Base-by-base conservation (phyloP, 768 basidiomycete species). In the Lactifluus volemus region DNA sequence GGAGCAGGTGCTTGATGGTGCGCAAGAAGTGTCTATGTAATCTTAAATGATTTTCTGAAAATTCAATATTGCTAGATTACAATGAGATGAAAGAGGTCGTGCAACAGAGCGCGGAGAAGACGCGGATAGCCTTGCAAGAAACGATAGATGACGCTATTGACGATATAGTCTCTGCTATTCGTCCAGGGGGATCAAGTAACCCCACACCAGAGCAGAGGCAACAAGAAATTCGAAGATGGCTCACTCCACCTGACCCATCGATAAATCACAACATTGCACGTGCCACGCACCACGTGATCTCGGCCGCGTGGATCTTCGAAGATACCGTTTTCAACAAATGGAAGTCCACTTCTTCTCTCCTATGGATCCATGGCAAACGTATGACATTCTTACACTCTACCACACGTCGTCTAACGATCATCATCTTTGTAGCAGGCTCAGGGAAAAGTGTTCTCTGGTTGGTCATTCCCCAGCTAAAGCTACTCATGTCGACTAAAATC, bases 301-400 rank as follows among this genome's bases (percentile, higher is more conserved):
- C 56, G 8, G 17, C 56, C 2, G 21, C 38, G 2, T 58, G 56
- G 56, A 50, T 58, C 29, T 50, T 58, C 29, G 15, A 58, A 41
- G 29, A 39, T 7, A n/a, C 39, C 17, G 30, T 49, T 1, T 58
- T 42, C 49, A 6, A 42, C 5, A n/a, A 42, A 11, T 58, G 56
- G 56, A 58, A 49, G 19, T 29, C 38, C 39, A 39, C 48, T 19
- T 5, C 49, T 14, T 41, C 29, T 11, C 25, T 52, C 10, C 19
- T 45, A 10, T 59, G 55, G 55, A 29, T 55, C 1, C 55, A 38
- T n/a, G 55, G 55, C 8, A 55, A 48, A 48, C 45, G 55, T 55
- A 38, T 19, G 55, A 14, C 7, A 2, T 25, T 47, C 34, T 17
- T 12, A 11, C 9, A 38, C 38, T 38, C 3, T 38, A 38, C 38